Conservation (phyloP, 1,284 basidiomycete genomes). For the Lentinula novae-zelandiae region DNA sequence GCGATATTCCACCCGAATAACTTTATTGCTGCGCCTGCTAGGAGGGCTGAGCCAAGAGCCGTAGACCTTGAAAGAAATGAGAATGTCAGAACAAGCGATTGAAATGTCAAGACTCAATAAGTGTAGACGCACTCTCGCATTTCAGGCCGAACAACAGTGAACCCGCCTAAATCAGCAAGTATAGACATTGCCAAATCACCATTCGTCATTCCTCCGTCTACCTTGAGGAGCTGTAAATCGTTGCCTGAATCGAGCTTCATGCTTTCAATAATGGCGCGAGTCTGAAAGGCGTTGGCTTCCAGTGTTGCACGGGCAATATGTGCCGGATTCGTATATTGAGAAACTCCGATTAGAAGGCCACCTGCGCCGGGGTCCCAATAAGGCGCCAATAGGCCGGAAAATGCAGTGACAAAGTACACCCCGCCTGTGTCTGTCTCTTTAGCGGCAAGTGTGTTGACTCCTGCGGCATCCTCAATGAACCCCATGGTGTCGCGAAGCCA, state of each 20-base stretch:
- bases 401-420: constrained; percentile 97
- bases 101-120: neutral
- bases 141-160: constrained; percentile 86
- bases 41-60: constrained; percentile 91
- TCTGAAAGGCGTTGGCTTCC: constrained; percentile 89
- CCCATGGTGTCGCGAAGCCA: constrained; percentile 93
- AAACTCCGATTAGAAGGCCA: constrained; percentile 82
- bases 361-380: constrained; percentile 91
- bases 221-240: constrained; percentile 81
- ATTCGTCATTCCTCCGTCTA: constrained; percentile 95
- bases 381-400: constrained; percentile 88
- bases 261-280: constrained; percentile 90
- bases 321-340: constrained; percentile 89
- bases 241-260: constrained; percentile 83
- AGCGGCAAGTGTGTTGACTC: constrained; percentile 85
- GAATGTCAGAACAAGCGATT: neutral
- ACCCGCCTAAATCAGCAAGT: constrained; percentile 91
- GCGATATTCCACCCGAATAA: constrained; percentile 94
- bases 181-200: constrained; percentile 89
- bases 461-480: constrained; percentile 76
- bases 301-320: constrained; percentile 94
- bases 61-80: constrained; percentile 64
- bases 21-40: constrained; percentile 88
- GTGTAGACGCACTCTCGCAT: constrained; percentile 82
- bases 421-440: constrained; percentile 83